Conservation (phyloP, 1,139 yeast genomes). For the Hanseniaspora sp. region DNA sequence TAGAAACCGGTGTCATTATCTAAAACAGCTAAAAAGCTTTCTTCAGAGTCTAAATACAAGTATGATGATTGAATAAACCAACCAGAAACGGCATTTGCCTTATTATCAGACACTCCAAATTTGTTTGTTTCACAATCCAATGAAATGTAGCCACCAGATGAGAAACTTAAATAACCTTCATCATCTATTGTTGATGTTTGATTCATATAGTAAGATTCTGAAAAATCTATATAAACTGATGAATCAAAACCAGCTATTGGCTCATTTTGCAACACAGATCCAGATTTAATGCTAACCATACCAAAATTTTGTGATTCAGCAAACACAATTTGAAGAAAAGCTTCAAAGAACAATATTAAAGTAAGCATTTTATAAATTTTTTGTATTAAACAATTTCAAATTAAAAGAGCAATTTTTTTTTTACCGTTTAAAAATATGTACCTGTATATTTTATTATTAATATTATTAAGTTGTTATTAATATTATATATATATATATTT, state of each 20-base stretch:
- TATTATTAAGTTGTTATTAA: no score
- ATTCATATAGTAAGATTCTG: background rate
- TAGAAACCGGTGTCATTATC: background rate
- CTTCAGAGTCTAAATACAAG: constrained; percentile 20
- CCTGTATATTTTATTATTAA: no score
- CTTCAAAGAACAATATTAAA: background rate
- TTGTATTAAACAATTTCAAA: background rate
- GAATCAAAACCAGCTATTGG: constrained; percentile 19
- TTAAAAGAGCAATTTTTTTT: no score
- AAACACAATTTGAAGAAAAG: background rate
- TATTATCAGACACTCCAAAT: constrained; percentile 20
- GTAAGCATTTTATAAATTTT: background rate
- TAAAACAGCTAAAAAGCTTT: constrained; percentile 23
- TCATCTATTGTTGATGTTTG: constrained; percentile 24
- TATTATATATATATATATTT: no score
- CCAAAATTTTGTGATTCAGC: constrained; percentile 31
- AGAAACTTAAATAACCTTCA: constrained; percentile 26
- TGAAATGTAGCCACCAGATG: constrained; percentile 25
- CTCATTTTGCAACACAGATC: constrained; percentile 27
- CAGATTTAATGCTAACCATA: constrained; percentile 28
- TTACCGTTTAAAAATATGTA: no score
- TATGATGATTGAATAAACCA: constrained; percentile 25
- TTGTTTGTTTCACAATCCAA: constrained; percentile 18
- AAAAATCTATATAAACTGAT: background rate
- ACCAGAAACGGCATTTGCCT: constrained; percentile 25